Evolutionary conservation across 2,329 filamentous ascomycete genomes (phyloP), one percentile per base, ranked within the genome.

Genomic region (Mollisia scopiformis): DNA sequence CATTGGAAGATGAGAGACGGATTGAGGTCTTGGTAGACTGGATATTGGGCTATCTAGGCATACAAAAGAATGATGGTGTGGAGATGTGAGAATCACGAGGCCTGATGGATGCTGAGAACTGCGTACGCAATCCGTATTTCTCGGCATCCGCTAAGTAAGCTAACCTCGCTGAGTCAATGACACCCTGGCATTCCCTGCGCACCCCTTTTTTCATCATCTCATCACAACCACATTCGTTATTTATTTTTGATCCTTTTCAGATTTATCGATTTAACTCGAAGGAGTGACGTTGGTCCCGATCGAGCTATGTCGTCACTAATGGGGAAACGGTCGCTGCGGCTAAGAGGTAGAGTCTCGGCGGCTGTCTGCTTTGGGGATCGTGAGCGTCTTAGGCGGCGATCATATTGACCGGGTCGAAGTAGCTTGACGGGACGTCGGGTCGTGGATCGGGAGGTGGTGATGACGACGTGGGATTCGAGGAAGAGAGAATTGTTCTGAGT

Each of bases 281-380:
- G n/a, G n/a, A n/a, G n/a, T 27, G 43, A 47, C 43, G 43, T 27
- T 27, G 23, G 25, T 19, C 41, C 43, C 43, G 10, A 47, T 47
- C 23, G 43, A 47, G 43, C 43, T 3, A 3, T 27, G 43, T 27
- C 13, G 23, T 14, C 16, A 16, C 43, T 4, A 27, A 47, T 14
- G 2, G 43, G 43, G 43, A 47, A 47, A 23, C 23, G 25, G 6
- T 13, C 19, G 13, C 8, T 46, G 52, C 52, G 21, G 35, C 37
- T 43, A 55, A 43, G 46, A 55, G 13, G 43, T 43, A 55, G 52
- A 39, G 31, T 55, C 30, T 55, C 52, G 25, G 52, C 35, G 46
- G 21, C n/a, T 41, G 23, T 5, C 33, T 33, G 13, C 21, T 41
- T 55, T 19, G 21, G 52, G 52, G 11, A 47, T 14, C 43, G 43